phyloP scores from a whole-genome alignment of 169 alveolate genomes.

The Plasmodium yoelii region DNA sequence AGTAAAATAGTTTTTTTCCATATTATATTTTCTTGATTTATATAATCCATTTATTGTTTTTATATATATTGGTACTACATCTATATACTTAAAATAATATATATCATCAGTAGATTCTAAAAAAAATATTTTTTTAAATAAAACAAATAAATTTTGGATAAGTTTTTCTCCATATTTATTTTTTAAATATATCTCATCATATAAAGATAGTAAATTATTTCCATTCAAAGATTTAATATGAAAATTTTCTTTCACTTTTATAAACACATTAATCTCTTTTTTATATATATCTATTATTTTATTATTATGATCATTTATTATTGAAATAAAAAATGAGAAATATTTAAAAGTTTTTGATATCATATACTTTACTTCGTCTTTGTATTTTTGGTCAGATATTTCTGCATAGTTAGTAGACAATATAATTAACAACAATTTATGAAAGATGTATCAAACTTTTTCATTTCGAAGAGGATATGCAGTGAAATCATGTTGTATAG shows the following conservation, averaged over 20 bases:
- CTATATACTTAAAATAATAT: constrained; percentile 50
- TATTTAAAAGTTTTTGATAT: constrained; percentile 27
- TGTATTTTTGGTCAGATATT: not conserved
- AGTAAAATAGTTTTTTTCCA: constrained; percentile 25
- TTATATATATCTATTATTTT: constrained; percentile 11
- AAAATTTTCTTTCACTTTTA: constrained; percentile 47
- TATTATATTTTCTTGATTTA: constrained; percentile 45
- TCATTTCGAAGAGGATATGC: too few species aligned
- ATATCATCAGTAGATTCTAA: constrained; percentile 1
- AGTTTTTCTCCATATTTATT: constrained; percentile 57
- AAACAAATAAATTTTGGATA: constrained; percentile 29
- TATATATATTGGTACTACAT: constrained; percentile 52
- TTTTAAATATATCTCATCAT: constrained; percentile 58
- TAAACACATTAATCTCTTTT: constrained; percentile 52
- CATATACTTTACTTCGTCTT: constrained; percentile 8
- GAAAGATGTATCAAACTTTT: not conserved
- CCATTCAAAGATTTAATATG: constrained; percentile 6
- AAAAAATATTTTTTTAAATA: constrained; percentile 20
- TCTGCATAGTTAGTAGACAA: not conserved
- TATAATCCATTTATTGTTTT: constrained; percentile 31
- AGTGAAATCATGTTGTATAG: too few species aligned
- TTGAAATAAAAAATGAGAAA: constrained; percentile 16
- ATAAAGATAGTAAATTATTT: constrained; percentile 23
- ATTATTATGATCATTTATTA: constrained; percentile 28
- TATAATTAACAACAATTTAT: not conserved